These are phyloP conservation scores for Tolypocladium paradoxum DNA, from an alignment of 2,329 filamentous ascomycete genomes.

Conservation along the genomic window DNA sequence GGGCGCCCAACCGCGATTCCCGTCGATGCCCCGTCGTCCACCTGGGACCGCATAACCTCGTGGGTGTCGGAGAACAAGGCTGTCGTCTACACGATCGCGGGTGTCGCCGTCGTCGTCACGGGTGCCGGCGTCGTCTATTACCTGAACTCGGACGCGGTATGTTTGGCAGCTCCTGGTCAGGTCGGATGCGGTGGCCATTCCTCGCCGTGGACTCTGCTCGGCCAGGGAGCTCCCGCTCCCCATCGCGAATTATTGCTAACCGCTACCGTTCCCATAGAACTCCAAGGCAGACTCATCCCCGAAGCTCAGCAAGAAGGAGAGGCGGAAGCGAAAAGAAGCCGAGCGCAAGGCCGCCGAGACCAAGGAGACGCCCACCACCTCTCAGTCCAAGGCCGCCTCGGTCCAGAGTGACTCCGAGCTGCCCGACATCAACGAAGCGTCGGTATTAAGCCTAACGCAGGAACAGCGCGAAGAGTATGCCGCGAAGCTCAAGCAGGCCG, in stretches of 20 bases:
- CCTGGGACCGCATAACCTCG: constrained; percentile 81
- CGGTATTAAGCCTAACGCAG: constrained; percentile 37
- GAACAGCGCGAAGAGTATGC: constrained; percentile 79
- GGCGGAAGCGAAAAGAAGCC: constrained; percentile 75
- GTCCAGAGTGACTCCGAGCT: constrained; percentile 56
- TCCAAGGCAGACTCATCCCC: constrained; percentile 37
- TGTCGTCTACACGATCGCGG: constrained; percentile 90
- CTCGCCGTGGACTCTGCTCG: not conserved
- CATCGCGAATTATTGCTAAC: constrained; percentile 2
- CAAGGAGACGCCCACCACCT: constrained; percentile 24
- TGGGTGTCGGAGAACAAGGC: constrained; percentile 97
- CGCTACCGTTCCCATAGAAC: constrained; percentile 24
- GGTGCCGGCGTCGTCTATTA: constrained; percentile 92
- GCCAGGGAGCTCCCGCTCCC: not conserved
- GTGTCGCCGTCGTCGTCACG: constrained; percentile 83
- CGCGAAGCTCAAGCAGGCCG: constrained; percentile 83
- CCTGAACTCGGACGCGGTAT: constrained; percentile 51
- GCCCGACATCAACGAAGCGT: constrained; percentile 53
- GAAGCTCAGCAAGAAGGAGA: constrained; percentile 83
- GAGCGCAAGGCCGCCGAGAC: constrained; percentile 45
- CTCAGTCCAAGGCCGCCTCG: constrained; percentile 37
- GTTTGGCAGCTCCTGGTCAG: constrained; percentile 7
- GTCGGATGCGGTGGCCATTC: not conserved
- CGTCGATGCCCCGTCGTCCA: constrained; percentile 50
- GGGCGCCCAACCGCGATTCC: constrained; percentile 33